These are phyloP conservation scores for Paracamarosporium sp. DNA, from an alignment of 2,329 filamentous ascomycete species.

Conservation along the genomic window DNA sequence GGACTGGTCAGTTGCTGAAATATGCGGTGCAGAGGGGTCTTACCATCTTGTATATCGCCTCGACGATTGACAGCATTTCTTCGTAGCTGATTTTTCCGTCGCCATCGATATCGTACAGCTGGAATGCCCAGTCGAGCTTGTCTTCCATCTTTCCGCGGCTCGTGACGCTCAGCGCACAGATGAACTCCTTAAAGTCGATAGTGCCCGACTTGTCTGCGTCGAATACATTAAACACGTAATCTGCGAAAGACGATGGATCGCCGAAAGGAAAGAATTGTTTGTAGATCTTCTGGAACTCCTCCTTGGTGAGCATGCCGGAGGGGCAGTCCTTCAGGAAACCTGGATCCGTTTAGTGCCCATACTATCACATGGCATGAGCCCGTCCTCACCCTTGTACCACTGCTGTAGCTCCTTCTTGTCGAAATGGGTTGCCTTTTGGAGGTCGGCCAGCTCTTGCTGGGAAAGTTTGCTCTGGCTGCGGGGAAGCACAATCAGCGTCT, in stretches of 20 bases:
- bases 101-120: slow-evolving; percentile 98
- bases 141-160: slow-evolving; percentile 99
- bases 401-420: slow-evolving; percentile 99
- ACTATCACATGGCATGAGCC: neutral
- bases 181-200: slow-evolving; percentile 99
- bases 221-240: slow-evolving; percentile 99
- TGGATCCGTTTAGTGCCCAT: slow-evolving; percentile 49
- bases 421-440: slow-evolving; percentile 97
- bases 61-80: slow-evolving; percentile 98
- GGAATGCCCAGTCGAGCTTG: slow-evolving; percentile 99
- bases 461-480: slow-evolving; percentile 96
- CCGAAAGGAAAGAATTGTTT: slow-evolving; percentile 99
- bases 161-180: slow-evolving; percentile 95
- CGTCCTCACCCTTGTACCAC: slow-evolving; percentile 91
- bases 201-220: slow-evolving; percentile 96
- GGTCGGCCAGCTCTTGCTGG: slow-evolving; percentile 90
- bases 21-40: slow-evolving; percentile 5
- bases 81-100: slow-evolving; percentile 99
- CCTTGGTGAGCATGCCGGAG: slow-evolving; percentile 93
- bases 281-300: slow-evolving; percentile 99
- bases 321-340: slow-evolving; percentile 99
- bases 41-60: slow-evolving; percentile 99
- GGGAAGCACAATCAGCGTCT: slow-evolving; percentile 42
- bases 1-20: neutral
- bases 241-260: slow-evolving; percentile 94